Base-by-base conservation (phyloP, 108 stramenopile genomes). In the Skeletonema tropicum region DNA sequence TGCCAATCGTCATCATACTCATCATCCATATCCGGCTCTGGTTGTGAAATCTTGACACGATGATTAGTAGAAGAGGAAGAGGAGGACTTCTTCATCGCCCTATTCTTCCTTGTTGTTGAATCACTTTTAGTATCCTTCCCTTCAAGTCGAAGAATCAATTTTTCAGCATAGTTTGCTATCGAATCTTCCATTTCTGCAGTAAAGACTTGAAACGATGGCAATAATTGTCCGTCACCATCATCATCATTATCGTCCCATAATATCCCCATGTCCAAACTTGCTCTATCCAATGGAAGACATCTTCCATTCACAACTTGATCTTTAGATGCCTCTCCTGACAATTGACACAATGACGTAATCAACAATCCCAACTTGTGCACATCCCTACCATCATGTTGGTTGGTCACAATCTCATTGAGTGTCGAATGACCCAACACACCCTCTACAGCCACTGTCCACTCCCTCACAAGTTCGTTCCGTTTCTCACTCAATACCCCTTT, bases 271-370 rank as follows among this genome's bases (percentile, higher is more conserved):
- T 94, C 93, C 66, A 92, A 49, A 55, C 85, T 87, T 3, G 90
- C 90, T 62, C 87, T 33, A 36, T 87, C 76, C 45, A 94, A 70
- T 7, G 93, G 73, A 2, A 71, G 60, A 76, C 93, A 94, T 33
- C 57, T 71, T 23, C 42, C 74, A 42, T 75, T 48, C 7, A 41
- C 68, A 17, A 41, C 46, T 39, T 68, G 46, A 0, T 68, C 58
- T 6, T n/a, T 12, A n/a, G 62, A 60, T 64, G 86, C 73, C 77
- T 94, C 93, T 29, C 89, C 93, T 10, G 89, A 83, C 52, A 90
- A 29, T 73, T 82, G 85, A 73, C 93, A 94, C 8, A 88, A 25
- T 29, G 86, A 88, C 5, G 86, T 64, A 46, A 94, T 79, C n/a
- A 91, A 71, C 12, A 60, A 33, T 36, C 59, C 59, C 55, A 90